Evolutionary conservation across 1,284 basidiomycete genomes (phyloP).

Genomic region (Ganoderma meredithae): DNA sequence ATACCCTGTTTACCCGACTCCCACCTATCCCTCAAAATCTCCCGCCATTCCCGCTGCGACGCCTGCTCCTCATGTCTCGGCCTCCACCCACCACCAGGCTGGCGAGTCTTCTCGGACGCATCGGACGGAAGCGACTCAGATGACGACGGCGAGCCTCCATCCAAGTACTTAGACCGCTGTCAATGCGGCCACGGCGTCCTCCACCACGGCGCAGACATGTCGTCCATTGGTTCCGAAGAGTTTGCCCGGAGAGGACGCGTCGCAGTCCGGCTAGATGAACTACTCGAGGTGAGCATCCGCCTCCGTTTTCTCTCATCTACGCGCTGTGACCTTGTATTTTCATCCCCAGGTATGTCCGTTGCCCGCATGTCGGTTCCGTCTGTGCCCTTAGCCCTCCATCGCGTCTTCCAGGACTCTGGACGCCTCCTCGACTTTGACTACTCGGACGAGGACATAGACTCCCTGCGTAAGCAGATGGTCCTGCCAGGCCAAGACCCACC

Average conservation of each 20-base stretch:
- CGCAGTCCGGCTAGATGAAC: constrained; percentile 85
- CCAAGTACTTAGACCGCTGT: constrained; percentile 70
- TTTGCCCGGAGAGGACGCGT: constrained; percentile 77
- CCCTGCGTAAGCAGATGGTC: constrained; percentile 78
- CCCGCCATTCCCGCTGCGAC: constrained; percentile 73
- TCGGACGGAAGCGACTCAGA: constrained; percentile 61
- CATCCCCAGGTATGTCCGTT: constrained; percentile 13
- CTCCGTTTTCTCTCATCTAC: too few species aligned
- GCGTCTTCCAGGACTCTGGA: constrained; percentile 65
- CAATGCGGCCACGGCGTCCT: constrained; percentile 78
- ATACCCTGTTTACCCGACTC: constrained; percentile 54
- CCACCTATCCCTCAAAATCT: constrained; percentile 72
- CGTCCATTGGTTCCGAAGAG: constrained; percentile 62
- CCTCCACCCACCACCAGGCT: constrained; percentile 68
- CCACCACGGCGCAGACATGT: constrained; percentile 75
- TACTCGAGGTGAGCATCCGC: constrained; percentile 71
- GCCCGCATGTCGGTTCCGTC: background rate
- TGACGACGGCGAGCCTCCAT: constrained; percentile 53
- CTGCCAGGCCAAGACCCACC: constrained; percentile 47
- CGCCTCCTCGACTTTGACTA: constrained; percentile 83
- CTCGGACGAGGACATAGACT: constrained; percentile 71
- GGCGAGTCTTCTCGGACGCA: constrained; percentile 60
- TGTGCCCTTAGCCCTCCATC: background rate
- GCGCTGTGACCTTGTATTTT: background rate
- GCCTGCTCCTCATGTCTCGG: constrained; percentile 67